phyloP scores from a whole-genome alignment of 208 protist genomes.

The Trypanosoma scelopori region DNA sequence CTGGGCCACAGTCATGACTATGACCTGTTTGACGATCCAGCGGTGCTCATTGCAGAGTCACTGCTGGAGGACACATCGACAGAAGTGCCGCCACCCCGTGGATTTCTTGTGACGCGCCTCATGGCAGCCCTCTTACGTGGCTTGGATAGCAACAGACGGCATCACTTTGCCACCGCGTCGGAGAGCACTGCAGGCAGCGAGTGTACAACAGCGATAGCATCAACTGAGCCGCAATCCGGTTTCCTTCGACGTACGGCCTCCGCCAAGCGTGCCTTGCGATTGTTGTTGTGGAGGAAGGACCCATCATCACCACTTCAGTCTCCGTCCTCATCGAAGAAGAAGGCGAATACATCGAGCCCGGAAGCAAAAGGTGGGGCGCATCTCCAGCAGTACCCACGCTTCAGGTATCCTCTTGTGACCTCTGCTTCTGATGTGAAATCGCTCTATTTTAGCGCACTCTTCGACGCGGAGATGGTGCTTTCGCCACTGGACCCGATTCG shows the following conservation, averaged over 20 bases:
- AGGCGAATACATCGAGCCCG: not conserved
- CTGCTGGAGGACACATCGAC: constrained; percentile 21
- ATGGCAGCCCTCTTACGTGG: constrained; percentile 51
- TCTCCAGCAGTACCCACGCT: constrained; percentile 57
- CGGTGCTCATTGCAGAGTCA: constrained; percentile 22
- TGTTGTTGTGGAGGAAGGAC: constrained; percentile 20
- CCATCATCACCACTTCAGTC: constrained; percentile 7
- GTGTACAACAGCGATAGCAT: not conserved
- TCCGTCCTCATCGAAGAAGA: not conserved
- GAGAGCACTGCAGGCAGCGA: not conserved
- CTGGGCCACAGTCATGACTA: not conserved
- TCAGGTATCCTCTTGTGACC: constrained; percentile 64
- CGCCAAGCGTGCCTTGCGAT: not conserved
- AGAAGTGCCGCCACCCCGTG: constrained; percentile 34
- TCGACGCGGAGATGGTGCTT: constrained; percentile 68
- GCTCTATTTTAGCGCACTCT: constrained; percentile 59
- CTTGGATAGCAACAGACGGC: constrained; percentile 24
- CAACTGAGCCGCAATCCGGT: not conserved
- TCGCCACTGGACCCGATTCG: constrained; percentile 83
- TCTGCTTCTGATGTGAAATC: constrained; percentile 52
- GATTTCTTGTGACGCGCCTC: constrained; percentile 64
- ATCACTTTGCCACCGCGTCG: constrained; percentile 14
- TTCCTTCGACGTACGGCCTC: not conserved
- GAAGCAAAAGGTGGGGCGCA: constrained; percentile 17
- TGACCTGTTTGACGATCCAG: constrained; percentile 23